Conservation (phyloP, 2,329 filamentous ascomycete species). For the Ophidiomyces ophidiicola region DNA sequence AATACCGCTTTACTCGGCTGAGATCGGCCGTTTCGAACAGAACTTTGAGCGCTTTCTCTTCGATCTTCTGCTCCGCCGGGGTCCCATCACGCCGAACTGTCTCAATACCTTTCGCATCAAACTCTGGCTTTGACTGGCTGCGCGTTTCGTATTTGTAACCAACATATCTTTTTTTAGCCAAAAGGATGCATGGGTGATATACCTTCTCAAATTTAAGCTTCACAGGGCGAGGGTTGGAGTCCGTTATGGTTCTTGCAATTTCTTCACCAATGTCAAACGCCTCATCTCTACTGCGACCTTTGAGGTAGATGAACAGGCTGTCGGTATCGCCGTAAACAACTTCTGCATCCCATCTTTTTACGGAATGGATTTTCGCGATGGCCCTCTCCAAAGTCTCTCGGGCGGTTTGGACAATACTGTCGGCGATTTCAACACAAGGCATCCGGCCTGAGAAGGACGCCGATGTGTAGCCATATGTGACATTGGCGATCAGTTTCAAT, state of each 20-base stretch:
- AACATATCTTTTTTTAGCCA: constrained; percentile 96
- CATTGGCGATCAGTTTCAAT: constrained; percentile 92
- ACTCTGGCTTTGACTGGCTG: constrained; percentile 66
- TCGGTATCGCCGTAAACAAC: constrained; percentile 98
- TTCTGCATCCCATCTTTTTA: constrained; percentile 79
- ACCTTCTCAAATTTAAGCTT: constrained; percentile 99
- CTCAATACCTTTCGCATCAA: constrained; percentile 97
- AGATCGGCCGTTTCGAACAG: constrained; percentile 85
- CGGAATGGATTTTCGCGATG: constrained; percentile 82
- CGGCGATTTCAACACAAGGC: constrained; percentile 95
- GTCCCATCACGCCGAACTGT: constrained; percentile 92
- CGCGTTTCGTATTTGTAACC: constrained; percentile 89
- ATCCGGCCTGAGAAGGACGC: constrained; percentile 94
- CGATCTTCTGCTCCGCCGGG: constrained; percentile 89
- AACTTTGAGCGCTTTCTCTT: constrained; percentile 78
- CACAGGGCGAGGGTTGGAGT: constrained; percentile 78
- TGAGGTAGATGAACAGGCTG: constrained; percentile 81
- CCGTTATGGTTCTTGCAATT: constrained; percentile 75
- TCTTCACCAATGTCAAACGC: constrained; percentile 89
- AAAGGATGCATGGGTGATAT: constrained; percentile 83
- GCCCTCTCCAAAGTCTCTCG: constrained; percentile 89
- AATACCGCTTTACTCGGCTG: constrained; percentile 77
- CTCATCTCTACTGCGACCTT: constrained; percentile 72
- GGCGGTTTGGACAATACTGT: constrained; percentile 94
- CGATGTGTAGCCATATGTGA: constrained; percentile 96